Conservation (phyloP, 164 flowering plant genomes). For the Magnolia changhungtana region DNA sequence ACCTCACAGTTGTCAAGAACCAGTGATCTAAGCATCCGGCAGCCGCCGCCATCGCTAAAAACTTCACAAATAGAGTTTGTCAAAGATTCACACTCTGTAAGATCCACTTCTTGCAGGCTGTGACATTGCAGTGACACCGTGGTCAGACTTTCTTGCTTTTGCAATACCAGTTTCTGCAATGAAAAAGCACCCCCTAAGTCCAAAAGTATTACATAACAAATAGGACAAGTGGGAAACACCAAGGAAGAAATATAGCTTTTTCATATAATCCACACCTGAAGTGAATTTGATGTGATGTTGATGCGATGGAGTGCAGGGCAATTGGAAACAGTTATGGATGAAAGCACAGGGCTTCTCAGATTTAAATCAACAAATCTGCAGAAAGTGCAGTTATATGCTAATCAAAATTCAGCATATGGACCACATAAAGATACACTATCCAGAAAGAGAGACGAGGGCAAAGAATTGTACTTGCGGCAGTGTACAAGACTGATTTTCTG, state of each 20-base stretch:
- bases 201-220: background rate
- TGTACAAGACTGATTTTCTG: slow-evolving; percentile 67
- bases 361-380: slow-evolving; percentile 77
- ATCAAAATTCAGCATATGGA: background rate
- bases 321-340: slow-evolving; percentile 80
- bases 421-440: background rate
- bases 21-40: slow-evolving; percentile 74
- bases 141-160: slow-evolving; percentile 84
- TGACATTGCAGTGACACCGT: slow-evolving; percentile 69
- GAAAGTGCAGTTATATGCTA: background rate
- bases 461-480: slow-evolving; percentile 74
- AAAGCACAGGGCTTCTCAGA: slow-evolving; percentile 53
- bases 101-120: slow-evolving; percentile 85
- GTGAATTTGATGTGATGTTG: slow-evolving; percentile 65
- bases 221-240: background rate
- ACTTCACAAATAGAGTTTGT: slow-evolving; percentile 80
- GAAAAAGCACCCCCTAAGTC: background rate
- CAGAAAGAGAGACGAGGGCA: background rate
- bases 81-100: slow-evolving; percentile 85
- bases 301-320: slow-evolving; percentile 76
- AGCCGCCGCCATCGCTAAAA: slow-evolving; percentile 90
- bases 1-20: slow-evolving; percentile 94
- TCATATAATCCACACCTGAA: slow-evolving; percentile 40
- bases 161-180: slow-evolving; percentile 83
- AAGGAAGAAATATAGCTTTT: too few species aligned